Base-by-base conservation (phyloP, 352 stramenopile species). In the Aphanomyces cochlioides region DNA sequence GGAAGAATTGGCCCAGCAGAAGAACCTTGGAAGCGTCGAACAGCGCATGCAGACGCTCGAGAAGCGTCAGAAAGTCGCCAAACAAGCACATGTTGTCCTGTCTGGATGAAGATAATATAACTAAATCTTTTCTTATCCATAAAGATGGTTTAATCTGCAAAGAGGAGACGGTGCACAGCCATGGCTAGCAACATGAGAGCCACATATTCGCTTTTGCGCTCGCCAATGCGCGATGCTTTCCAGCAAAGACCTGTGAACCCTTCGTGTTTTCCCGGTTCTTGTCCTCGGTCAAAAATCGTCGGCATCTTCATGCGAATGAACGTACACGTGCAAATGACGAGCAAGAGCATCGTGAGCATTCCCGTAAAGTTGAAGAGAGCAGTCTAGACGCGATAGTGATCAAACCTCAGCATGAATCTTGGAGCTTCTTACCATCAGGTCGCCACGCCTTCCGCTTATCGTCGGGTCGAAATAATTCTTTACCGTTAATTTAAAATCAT, bases 301-400 rank as follows among this genome's bases (percentile, higher is more conserved):
- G 96, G 93, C 75, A 97, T 90, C 73, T 98, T 94, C 77, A 96
- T 96, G 73, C 96, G 90, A 45, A 98, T 84, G 84, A 98, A 99
- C 10, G 96, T 97, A 78, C 92, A 98, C 41, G 93, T 98, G 81
- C 95, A 99, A 81, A 99, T 98, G 76, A 99, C 90, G 53, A 99
- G 87, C 63, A 99, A 75, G 50, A 99, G 81, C 45, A 99, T 92
- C 17, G 95, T 98, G 47, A 99, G 87, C 54, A 99, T 80, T 39
- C 93, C 97, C 57, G 96, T 92, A 73, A 99, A 97, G 69, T 97
- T 96, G 76, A 99, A 99, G 41, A 99, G 93, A 21, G 96, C 97
- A 41, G 93, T 98, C 96, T 97, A 75, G n/a, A n/a, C 41, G 17
- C 43, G 17, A n/a, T 50, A 12, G 43, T 3, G 43, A 50, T 12